Percentiles rank a stretch among this genome's conserved stretches.
Conservation (phyloP, 441 rosid genomes). For the Eutrema salsugineum region DNA sequence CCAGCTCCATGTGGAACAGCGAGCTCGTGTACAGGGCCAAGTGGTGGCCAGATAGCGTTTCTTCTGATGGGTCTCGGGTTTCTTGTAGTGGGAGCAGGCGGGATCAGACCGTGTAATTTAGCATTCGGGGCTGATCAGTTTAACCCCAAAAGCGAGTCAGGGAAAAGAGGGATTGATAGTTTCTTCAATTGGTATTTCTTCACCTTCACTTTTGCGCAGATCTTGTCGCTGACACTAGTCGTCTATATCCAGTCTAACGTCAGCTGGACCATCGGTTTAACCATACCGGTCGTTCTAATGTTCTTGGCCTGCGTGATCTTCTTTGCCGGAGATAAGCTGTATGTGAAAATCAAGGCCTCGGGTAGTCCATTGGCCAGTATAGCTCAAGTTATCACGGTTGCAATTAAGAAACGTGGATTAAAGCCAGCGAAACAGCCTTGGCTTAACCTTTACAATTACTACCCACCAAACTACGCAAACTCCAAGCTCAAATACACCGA, state of each 20-base stretch:
- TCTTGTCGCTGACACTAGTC: constrained; percentile 58
- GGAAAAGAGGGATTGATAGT: constrained; percentile 63
- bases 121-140: constrained; percentile 88
- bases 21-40: constrained; percentile 44
- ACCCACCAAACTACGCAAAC: constrained; percentile 54
- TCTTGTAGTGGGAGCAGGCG: constrained; percentile 65
- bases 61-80: constrained; percentile 50
- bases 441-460: constrained; percentile 46
- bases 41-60: constrained; percentile 57
- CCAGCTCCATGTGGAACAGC: constrained; percentile 49
- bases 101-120: constrained; percentile 72
- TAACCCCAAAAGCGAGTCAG: constrained; percentile 59
- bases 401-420: constrained; percentile 59
- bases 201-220: constrained; percentile 69
- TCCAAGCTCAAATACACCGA: constrained; percentile 57
- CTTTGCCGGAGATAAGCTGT: constrained; percentile 56
- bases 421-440: constrained; percentile 46
- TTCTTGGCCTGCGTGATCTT: constrained; percentile 46
- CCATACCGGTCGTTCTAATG: constrained; percentile 63
- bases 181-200: constrained; percentile 87
- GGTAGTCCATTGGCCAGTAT: constrained; percentile 71
- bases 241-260: constrained; percentile 71
- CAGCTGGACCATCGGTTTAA: constrained; percentile 72
- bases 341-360: constrained; percentile 62
- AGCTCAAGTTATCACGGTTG: constrained; percentile 53